These are phyloP conservation scores for Venturia nashicola DNA, from an alignment of 2,329 filamentous ascomycete species.

Conservation along the genomic window DNA sequence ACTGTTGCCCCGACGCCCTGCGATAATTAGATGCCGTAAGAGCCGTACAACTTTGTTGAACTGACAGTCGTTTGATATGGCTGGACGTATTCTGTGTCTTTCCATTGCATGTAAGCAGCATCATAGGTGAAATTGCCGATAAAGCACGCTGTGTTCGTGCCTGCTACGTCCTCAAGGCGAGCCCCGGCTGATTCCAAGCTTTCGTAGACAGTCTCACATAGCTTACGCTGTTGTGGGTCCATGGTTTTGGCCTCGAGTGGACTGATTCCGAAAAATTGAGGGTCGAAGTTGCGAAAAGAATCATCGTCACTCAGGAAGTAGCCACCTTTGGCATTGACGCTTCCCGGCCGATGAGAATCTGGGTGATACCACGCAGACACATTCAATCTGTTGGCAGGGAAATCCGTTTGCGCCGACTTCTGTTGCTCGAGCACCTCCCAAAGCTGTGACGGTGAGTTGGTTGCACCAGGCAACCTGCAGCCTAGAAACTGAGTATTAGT, in stretches of 20 bases:
- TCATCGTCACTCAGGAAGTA: too few species aligned
- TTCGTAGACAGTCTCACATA: conserved; percentile 7
- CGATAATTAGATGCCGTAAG: not conserved
- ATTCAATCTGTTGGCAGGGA: too few species aligned
- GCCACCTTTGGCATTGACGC: too few species aligned
- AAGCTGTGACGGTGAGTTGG: too few species aligned
- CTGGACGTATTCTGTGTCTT: too few species aligned
- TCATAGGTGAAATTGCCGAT: not conserved
- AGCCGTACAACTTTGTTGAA: not conserved
- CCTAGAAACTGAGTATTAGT: too few species aligned
- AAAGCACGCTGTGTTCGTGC: too few species aligned
- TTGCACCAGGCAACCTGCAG: too few species aligned
- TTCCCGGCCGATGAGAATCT: too few species aligned
- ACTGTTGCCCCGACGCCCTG: conserved; percentile 13
- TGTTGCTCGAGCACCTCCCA: too few species aligned
- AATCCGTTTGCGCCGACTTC: too few species aligned
- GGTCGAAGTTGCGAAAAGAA: conserved; percentile 1
- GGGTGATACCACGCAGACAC: too few species aligned
- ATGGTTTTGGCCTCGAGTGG: not conserved
- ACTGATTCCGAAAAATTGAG: conserved; percentile 5
- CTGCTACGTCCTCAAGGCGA: not conserved
- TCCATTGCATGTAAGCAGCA: not conserved
- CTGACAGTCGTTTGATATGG: not conserved
- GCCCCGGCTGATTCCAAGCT: not conserved
- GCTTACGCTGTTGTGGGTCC: conserved; percentile 8